Evolutionary conservation across 129 eudicot genomes (phyloP), one percentile per base, ranked within the genome.

Genomic region (Saposhnikovia divaricata): DNA sequence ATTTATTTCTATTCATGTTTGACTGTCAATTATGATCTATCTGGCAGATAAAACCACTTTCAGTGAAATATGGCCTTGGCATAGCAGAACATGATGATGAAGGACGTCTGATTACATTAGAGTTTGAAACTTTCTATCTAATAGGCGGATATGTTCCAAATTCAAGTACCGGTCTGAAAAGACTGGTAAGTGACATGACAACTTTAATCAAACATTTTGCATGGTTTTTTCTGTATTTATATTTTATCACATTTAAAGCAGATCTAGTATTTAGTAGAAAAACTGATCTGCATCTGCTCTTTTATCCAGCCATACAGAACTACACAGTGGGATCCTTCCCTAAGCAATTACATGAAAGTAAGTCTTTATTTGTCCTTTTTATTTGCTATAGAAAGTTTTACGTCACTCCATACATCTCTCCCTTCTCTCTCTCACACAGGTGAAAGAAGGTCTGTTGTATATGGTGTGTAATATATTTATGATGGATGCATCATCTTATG

Each of bases 21-120:
- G 28, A 57, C 66, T 57, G 66, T 57, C 66, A 57, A 57, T 57
- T 57, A 57, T 57, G 28, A 57, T 57, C 12, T 57, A 57, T 57
- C 66, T 57, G 28, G 66, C 66, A 57, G 66, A 8, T 95, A 72
- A 90, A 90, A 70, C 98, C 98, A 76, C 85, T 87, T 45, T 92
- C 96, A 44, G 94, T 95, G 31, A 85, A 72, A 78, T 95, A 95
- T 84, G 98, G 98, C 77, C 88, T 95, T 81, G 96, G 96, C 76
- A 90, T 92, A 69, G 75, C 97, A 65, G 96, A 95, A 75, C 98
- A 95, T 79, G 98, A 95, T 84, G 81, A 86, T 85, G 98, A 95
- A 88, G 98, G 98, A 72, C 92, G 97, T 80, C 90, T 95, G 81
- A 92, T 94, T 80, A 95, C 98, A n/a, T 89, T 90, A 42, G 98